Base-by-base conservation (phyloP, 192 early-diverging fungal genomes). In the Coemansia sp. region DNA sequence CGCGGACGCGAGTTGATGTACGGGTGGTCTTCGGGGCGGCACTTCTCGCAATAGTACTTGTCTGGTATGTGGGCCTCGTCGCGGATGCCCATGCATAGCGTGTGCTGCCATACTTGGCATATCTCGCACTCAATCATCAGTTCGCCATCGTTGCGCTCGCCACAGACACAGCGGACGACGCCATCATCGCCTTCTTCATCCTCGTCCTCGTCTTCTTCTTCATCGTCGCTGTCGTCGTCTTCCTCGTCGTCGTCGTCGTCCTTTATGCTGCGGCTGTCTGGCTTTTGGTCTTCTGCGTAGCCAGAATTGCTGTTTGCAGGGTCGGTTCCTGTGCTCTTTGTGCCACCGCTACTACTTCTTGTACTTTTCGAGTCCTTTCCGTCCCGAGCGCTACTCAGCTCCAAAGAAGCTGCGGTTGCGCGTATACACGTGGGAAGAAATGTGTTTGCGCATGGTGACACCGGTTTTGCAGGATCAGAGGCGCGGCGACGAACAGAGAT, bases 21-120 rank as follows among this genome's bases (percentile, higher is more conserved):
- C 0, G 87, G 84, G 67, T 94, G 93, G 61, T 92, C 84, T 56
- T 87, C 83, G n/a, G 95, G 94, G 12, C 82, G 85, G 74, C 95
- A 97, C 43, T 87, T 86, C 61, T 97, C 94, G 80, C 95, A 97
- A 57, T 90, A 97, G 77, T 97, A 97, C 61, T 94, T 87, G 62
- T 95, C 92, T 13, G 93, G 93, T 40, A 92, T 87, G 23, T 91
- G 87, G 46, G 88, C 82, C 57, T 88, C 86, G 71, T 84, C 76
- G 59, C 84, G 84, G 55, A 97, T 71, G 57, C 90, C 89, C 71
- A 97, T 90, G 79, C 95, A 97, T n/a, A 90, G 86, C 57, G 90
- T 90, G 70, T 97, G 95, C 75, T 97, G 95, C 95, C 95, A 97
- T 5, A 94, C 92, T 53, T 89, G 83, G 81, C 95, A 97, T 7